Percentiles rank a stretch among this genome's conserved stretches.
Conservation (phyloP, 2,329 filamentous ascomycete genomes). For the Botrytis elliptica region DNA sequence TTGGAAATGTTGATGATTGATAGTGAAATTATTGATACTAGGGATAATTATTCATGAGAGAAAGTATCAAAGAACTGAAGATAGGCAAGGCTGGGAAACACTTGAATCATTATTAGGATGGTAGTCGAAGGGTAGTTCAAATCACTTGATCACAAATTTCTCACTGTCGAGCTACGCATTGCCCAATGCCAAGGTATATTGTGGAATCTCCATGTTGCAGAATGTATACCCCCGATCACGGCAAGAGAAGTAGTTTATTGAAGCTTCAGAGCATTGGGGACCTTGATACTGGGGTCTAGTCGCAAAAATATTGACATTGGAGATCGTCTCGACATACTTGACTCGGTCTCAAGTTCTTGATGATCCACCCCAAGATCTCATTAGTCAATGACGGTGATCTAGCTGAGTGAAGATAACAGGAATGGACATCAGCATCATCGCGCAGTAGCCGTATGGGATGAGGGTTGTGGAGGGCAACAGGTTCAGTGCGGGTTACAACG, state of each 20-base stretch:
- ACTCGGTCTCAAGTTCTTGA: neutral
- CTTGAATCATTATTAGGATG: neutral
- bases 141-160: neutral
- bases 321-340: neutral
- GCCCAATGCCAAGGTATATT: neutral
- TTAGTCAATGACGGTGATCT: neutral
- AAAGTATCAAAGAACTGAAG: neutral
- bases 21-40: neutral
- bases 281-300: neutral
- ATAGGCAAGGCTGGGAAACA: neutral
- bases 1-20: neutral
- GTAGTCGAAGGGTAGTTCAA: neutral
- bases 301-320: neutral
- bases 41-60: neutral
- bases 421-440: neutral
- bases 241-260: neutral
- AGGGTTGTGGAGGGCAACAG: neutral
- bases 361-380: neutral
- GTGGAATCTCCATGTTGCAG: neutral
- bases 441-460: neutral
- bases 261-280: neutral
- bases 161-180: neutral
- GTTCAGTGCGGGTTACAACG: neutral
- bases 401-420: neutral
- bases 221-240: constrained; percentile 4